phyloP scores from a whole-genome alignment of 1,284 basidiomycete genomes.

The Apiotrichum mycotoxinovorans region DNA sequence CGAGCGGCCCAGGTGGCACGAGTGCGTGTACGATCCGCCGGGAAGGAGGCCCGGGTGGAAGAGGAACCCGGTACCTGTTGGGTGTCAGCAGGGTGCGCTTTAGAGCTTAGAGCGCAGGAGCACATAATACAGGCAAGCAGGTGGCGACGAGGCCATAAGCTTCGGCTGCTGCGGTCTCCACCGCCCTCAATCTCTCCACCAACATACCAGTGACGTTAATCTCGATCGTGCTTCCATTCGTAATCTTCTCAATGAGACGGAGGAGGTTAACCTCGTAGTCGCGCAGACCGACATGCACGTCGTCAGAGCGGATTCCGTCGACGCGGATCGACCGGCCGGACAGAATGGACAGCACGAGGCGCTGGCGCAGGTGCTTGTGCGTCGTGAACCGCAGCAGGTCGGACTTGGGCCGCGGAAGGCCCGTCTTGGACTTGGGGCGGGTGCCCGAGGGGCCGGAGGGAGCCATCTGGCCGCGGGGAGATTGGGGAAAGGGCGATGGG shows the following conservation, averaged over 20 bases:
- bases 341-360: slow-evolving; percentile 80
- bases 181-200: too few relatives aligned
- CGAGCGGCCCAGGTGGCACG: slow-evolving; percentile 79
- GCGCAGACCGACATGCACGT: slow-evolving; percentile 90
- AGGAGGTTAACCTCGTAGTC: slow-evolving; percentile 93
- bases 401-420: slow-evolving; percentile 13
- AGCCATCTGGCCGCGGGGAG: neutral
- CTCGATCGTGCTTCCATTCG: slow-evolving; percentile 92
- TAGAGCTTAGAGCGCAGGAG: neutral
- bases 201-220: slow-evolving; percentile 86
- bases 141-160: too few relatives aligned
- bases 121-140: neutral
- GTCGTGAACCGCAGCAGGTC: slow-evolving; percentile 60
- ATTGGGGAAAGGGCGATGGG: neutral
- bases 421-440: neutral
- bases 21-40: slow-evolving; percentile 77
- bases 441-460: slow-evolving; percentile 2
- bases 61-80: slow-evolving; percentile 76
- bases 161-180: too few relatives aligned
- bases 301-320: slow-evolving; percentile 83
- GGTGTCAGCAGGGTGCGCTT: neutral
- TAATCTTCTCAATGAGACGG: slow-evolving; percentile 82
- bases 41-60: slow-evolving; percentile 88
- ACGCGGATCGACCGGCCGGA: slow-evolving; percentile 83
- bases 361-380: slow-evolving; percentile 77